These are phyloP conservation scores for Letharia lupina DNA, from an alignment of 495 filamentous ascomycete species.

Conservation along the genomic window DNA sequence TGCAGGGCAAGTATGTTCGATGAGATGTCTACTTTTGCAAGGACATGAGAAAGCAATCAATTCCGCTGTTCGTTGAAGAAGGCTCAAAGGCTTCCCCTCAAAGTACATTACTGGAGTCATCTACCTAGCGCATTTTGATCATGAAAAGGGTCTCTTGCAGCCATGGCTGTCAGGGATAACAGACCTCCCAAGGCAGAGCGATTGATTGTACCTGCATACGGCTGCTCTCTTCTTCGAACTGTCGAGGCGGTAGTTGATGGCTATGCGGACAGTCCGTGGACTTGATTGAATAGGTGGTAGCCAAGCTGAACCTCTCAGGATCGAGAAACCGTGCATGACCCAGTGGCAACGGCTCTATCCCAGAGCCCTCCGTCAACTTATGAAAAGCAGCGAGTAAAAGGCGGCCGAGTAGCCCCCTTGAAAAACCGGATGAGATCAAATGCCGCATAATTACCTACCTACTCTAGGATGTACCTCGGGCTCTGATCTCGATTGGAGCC, in stretches of 20 bases:
- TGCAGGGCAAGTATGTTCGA: constrained; percentile 61
- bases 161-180: background rate
- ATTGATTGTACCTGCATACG: background rate
- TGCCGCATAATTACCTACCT: background rate
- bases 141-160: background rate
- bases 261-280: background rate
- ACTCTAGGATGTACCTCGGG: background rate
- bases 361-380: no score
- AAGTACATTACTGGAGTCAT: background rate
- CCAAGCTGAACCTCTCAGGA: background rate
- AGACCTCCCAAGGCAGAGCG: background rate
- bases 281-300: background rate
- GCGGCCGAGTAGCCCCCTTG: background rate
- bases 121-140: background rate
- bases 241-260: background rate
- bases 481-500: background rate
- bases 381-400: background rate
- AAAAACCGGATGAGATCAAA: background rate
- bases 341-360: background rate
- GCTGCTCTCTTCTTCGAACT: background rate
- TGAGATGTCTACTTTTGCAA: constrained; percentile 27
- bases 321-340: background rate
- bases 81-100: background rate
- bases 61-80: background rate
- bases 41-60: background rate